Base-by-base conservation (phyloP, 2,329 filamentous ascomycete genomes). In the Pseudogymnoascus sp. region DNA sequence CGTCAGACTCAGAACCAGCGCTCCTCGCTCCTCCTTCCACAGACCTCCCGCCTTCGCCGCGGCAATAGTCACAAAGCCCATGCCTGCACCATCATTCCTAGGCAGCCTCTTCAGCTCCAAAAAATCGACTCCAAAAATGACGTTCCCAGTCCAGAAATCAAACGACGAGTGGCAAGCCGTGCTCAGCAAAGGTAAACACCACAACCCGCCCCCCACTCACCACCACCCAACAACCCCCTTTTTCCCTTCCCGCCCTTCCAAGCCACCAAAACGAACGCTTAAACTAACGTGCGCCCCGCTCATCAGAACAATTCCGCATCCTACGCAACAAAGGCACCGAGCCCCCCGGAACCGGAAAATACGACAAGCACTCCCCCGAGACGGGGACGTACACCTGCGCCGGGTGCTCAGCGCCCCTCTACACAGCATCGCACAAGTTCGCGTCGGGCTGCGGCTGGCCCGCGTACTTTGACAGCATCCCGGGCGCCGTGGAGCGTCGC, bases 371-470 rank as follows among this genome's bases (percentile, higher is more conserved):
- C 79, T 82, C 86, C 72, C 86, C 91, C 1, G 75, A 81, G 0
- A 71, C 81, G 4, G 95, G 94, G 62, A 83, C 91, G 60, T 99
- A 97, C 78, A 86, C 81, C 50, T 99, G 94, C 75, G 90, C 89
- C 16, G 94, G 84, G 59, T 99, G 94, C 79, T 75, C 86, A 28
- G 83, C 91, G 6, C 92, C 94, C 4, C 84, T 99, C 16, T 99
- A 99, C 83, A 93, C 87, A 74, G 92, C 94, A 28, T 82, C 82
- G 65, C 92, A 96, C 76, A 99, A 99, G 75, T 99, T 99, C 82
- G 90, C 90, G 74, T 95, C 90, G 16, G 91, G 91, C 41, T 99
- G 94, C 75, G 94, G 94, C 64, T 99, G 94, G 94, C 94, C 94
- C 0, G 94, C 94, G 11, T 99, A 97, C 76, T 99, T 93, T 73